phyloP scores from a whole-genome alignment of 805 yeast species.

The Phaffomyces opuntiae region DNA sequence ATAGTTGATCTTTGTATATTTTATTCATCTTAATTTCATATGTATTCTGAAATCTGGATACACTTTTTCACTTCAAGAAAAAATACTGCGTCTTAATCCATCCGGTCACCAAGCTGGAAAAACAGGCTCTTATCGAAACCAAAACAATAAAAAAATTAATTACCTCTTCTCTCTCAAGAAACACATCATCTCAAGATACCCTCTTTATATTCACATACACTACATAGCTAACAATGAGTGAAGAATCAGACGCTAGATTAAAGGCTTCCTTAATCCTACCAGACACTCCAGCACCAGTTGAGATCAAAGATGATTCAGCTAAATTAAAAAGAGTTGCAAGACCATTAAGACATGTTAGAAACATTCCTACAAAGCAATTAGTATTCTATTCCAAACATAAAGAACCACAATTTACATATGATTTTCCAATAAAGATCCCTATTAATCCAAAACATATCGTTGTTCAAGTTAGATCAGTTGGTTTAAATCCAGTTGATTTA shows the following conservation, averaged over 20 bases:
- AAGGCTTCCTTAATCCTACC: conserved; percentile 5
- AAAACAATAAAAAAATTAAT: too few relatives aligned
- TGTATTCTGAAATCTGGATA: too few relatives aligned
- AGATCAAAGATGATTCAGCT: conserved; percentile 6
- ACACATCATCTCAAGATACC: too few relatives aligned
- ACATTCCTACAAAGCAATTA: conserved; percentile 42
- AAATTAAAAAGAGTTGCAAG: conserved; percentile 32
- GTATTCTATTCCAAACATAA: conserved; percentile 33
- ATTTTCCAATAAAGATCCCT: conserved; percentile 42
- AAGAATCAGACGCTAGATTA: conserved; percentile 4
- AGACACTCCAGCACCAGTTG: conserved; percentile 8
- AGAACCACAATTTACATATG: conserved; percentile 41
- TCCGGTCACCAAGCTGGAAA: too few relatives aligned
- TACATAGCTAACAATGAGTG: not conserved
- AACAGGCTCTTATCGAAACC: too few relatives aligned
- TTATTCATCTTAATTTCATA: too few relatives aligned
- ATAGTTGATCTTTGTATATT: too few relatives aligned
- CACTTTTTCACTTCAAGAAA: too few relatives aligned
- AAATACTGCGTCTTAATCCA: too few relatives aligned
- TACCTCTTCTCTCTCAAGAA: too few relatives aligned
- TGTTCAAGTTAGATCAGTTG: conserved; percentile 51
- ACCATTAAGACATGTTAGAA: conserved; percentile 44
- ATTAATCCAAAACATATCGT: conserved; percentile 40
- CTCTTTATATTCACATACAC: not conserved
- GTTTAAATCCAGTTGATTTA: conserved; percentile 61